Evolutionary conservation across 352 stramenopile genomes (phyloP), one percentile per base, ranked within the genome.

Genomic region (Thalassiosira oceanica): DNA sequence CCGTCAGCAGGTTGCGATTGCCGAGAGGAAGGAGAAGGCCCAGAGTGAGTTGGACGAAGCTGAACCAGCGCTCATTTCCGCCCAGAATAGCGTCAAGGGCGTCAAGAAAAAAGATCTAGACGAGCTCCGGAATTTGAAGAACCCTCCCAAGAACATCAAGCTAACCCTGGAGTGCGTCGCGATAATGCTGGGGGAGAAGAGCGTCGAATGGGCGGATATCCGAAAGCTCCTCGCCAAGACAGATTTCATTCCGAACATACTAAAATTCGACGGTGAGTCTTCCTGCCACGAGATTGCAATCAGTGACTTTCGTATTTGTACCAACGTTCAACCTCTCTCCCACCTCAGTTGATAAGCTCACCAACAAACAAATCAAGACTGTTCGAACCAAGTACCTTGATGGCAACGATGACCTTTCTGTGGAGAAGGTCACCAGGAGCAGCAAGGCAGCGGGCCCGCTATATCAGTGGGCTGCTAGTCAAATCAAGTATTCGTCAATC

Each of bases 51-150:
- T 99, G 21, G 93, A 96, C 0, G 87, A 98, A 64, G 97, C 97
- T 6, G 97, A 99, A 66, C 97, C 97, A 13, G 95, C 96, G 35
- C 86, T 99, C 35, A 63, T 97, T 41, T 94, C 95, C 58, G 97
- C 97, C 0, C 94, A 99, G 65, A 89, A 93, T 27, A 96, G 88
- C 50, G 97, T 99, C 43, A 95, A 97, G 61, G 97, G 93, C 35
- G 99, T 99, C 68, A 97, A 97, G 45, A 99, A 99, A 70, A 84
- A 92, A 13, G 95, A 99, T 78, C 88, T 99, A 18, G 97, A 99
- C 74, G 97, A 99, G 79, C 97, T 99, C 49, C 90, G 96, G 64
- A 93, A 94, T 13, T 84, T 99, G 8, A 92, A 92, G 7, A 93
- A 94, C 44, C 97, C 97, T 51, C 97, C 97, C 27, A 83, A 84